phyloP scores from a whole-genome alignment of 1,284 basidiomycete genomes.

The Ceratobasidium sp. region DNA sequence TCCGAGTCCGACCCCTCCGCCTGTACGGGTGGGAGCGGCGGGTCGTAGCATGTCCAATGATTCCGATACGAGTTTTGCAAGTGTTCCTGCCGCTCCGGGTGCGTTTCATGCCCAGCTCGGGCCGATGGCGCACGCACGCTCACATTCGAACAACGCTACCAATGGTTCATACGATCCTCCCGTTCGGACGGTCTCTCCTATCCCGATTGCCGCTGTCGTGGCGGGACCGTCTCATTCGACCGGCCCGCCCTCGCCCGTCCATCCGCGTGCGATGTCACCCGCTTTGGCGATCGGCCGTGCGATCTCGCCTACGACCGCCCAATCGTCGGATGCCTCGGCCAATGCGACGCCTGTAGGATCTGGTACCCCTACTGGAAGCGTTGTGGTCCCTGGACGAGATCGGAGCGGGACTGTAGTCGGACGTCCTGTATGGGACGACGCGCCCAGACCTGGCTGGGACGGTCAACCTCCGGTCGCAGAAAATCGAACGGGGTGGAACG shows the following conservation, averaged over 20 bases:
- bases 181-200: slow-evolving; percentile 8
- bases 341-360: slow-evolving; percentile 70
- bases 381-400: slow-evolving; percentile 69
- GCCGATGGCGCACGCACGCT: slow-evolving; percentile 3
- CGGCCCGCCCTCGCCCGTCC: slow-evolving; percentile 10
- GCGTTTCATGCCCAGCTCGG: slow-evolving; percentile 7
- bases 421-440: slow-evolving; percentile 69
- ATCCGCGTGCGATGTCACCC: slow-evolving; percentile 2
- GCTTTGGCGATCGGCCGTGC: slow-evolving; percentile 3
- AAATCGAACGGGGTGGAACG: background rate
- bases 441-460: slow-evolving; percentile 50
- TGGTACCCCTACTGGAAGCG: slow-evolving; percentile 66
- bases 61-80: slow-evolving; percentile 22
- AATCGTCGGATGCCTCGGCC: slow-evolving; percentile 64
- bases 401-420: slow-evolving; percentile 81
- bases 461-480: background rate
- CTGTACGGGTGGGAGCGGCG: background rate
- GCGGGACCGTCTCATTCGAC: slow-evolving; percentile 1
- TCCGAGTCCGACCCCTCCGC: slow-evolving; percentile 8
- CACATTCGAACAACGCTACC: background rate
- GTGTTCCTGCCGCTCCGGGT: slow-evolving; percentile 28
- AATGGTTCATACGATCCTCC: background rate
- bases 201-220: slow-evolving; percentile 3
- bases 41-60: slow-evolving; percentile 31
- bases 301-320: slow-evolving; percentile 30